Percentiles rank a stretch among this genome's conserved stretches.
Conservation (phyloP, 2,329 filamentous ascomycete species). For the Hypocrella siamensis region DNA sequence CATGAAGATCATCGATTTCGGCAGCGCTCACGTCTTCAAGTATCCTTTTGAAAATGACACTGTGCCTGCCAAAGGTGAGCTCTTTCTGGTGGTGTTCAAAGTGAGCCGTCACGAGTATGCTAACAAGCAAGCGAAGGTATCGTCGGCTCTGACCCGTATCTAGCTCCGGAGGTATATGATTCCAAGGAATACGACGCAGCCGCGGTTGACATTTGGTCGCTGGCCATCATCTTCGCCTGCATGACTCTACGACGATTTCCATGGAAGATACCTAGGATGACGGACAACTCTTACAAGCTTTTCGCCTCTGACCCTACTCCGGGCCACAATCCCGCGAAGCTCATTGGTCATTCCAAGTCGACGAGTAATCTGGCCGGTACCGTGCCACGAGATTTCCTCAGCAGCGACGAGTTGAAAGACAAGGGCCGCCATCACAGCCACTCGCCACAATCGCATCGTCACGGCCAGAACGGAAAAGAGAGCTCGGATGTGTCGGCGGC, state of each 20-base stretch:
- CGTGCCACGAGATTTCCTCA: conserved; percentile 21
- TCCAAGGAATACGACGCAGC: conserved; percentile 85
- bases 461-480: conserved; percentile 1
- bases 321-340: conserved; percentile 43
- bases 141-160: conserved; percentile 80
- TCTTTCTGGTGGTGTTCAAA: not conserved
- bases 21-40: conserved; percentile 88
- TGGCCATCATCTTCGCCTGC: conserved; percentile 97
- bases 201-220: conserved; percentile 91
- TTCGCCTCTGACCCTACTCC: conserved; percentile 78
- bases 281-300: conserved; percentile 88
- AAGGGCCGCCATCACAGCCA: conserved; percentile 7
- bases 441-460: conserved; percentile 2
- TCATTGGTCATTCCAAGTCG: conserved; percentile 30
- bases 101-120: conserved; percentile 1
- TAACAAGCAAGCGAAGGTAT: conserved; percentile 27
- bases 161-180: conserved; percentile 94
- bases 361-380: conserved; percentile 26
- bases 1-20: conserved; percentile 99
- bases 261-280: conserved; percentile 86
- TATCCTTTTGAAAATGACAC: conserved; percentile 82
- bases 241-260: conserved; percentile 93
- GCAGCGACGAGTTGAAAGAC: conserved; percentile 16
- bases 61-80: conserved; percentile 21
- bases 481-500: conserved; percentile 1